Evolutionary conservation across 2,329 filamentous ascomycete genomes (phyloP).

Genomic region (Colletotrichum salicis): DNA sequence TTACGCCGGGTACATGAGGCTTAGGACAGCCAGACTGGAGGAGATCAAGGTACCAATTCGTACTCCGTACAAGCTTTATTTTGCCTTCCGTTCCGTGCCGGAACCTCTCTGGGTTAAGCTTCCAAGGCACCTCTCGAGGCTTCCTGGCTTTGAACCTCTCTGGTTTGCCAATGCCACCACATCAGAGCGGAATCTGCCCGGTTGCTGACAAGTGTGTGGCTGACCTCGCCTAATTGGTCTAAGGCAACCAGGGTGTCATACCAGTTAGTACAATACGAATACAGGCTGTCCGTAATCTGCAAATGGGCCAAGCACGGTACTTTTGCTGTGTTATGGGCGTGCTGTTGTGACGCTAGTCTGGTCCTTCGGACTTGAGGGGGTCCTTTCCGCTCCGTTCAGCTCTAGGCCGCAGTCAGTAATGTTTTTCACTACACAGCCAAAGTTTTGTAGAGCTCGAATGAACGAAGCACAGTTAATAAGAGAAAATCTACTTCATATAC

Average conservation of each 20-base stretch:
- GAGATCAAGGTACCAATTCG: not conserved
- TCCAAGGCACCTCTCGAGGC: not conserved
- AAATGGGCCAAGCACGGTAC: not conserved
- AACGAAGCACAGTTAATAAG: not conserved
- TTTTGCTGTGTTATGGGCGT: not conserved
- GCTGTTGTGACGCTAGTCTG: not conserved
- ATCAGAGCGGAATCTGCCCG: not conserved
- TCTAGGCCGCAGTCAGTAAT: not conserved
- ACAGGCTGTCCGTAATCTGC: too few relatives aligned
- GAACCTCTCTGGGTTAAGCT: not conserved
- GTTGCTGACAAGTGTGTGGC: not conserved
- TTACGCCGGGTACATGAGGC: not conserved
- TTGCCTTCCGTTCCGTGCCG: not conserved
- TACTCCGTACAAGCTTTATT: not conserved
- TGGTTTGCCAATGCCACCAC: not conserved
- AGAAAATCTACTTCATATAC: not conserved
- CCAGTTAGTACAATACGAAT: not conserved
- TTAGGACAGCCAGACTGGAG: not conserved
- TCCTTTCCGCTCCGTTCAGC: not conserved
- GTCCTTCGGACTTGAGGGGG: not conserved
- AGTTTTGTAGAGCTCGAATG: not conserved
- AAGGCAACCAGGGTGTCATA: not conserved
- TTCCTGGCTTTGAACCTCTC: not conserved
- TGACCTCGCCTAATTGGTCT: not conserved
- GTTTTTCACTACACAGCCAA: not conserved